Conservation (phyloP, 352 stramenopile species). For the Globisporangium solare region DNA sequence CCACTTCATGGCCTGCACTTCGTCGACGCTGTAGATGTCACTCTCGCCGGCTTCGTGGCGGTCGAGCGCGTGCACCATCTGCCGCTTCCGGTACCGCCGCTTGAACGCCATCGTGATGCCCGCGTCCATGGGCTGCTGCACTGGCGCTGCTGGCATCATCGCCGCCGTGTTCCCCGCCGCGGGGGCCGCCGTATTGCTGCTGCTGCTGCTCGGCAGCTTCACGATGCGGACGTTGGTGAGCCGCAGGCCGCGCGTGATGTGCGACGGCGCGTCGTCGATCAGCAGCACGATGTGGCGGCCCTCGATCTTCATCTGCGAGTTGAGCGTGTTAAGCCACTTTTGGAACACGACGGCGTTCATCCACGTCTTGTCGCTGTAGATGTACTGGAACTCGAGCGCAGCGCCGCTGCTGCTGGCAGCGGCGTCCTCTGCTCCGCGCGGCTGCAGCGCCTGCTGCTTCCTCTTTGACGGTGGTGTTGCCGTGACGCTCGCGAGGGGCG, state of each 20-base stretch:
- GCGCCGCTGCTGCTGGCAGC: too few species aligned
- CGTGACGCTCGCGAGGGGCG: neutral
- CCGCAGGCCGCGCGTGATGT: constrained; percentile 20
- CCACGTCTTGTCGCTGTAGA: constrained; percentile 22
- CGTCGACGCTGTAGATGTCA: constrained; percentile 9
- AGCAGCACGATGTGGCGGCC: constrained; percentile 24
- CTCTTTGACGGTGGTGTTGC: neutral
- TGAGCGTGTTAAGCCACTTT: constrained; percentile 24
- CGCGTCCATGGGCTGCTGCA: constrained; percentile 7
- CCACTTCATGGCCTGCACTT: constrained; percentile 15
- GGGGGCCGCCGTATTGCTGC: too few species aligned
- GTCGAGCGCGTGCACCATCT: constrained; percentile 17
- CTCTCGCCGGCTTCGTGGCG: constrained; percentile 11
- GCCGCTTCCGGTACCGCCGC: constrained; percentile 21
- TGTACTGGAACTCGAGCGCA: constrained; percentile 19
- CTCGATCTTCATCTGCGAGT: constrained; percentile 25
- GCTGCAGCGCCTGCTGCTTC: neutral
- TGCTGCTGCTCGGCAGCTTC: neutral
- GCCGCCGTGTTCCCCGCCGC: too few species aligned
- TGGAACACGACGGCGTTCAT: constrained; percentile 29
- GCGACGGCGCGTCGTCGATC: constrained; percentile 24
- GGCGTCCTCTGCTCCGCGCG: too few species aligned
- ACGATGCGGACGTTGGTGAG: constrained; percentile 24
- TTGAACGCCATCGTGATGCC: constrained; percentile 22
- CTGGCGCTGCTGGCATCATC: neutral